Evolutionary conservation across 2,329 filamentous ascomycete genomes (phyloP).

Genomic region (Venturia oleaginea): DNA sequence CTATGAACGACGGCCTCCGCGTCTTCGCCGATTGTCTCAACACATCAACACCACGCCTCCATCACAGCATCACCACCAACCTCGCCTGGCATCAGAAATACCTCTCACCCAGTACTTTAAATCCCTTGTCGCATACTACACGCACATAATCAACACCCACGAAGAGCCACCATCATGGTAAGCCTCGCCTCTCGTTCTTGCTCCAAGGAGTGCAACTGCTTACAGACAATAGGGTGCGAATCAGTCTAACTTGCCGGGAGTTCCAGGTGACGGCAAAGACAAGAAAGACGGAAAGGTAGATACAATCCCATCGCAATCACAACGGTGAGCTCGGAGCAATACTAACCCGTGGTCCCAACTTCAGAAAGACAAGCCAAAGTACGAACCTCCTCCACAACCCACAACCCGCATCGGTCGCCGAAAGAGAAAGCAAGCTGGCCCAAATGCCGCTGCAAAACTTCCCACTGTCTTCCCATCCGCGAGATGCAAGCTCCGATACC

Average conservation of each 20-base stretch:
- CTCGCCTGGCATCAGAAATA: background rate
- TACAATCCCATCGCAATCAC: conserved; percentile 8
- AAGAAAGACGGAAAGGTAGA: conserved; percentile 64
- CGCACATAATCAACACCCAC: background rate
- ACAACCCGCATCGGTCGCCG: conserved; percentile 95
- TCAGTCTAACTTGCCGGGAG: conserved; percentile 71
- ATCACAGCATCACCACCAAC: background rate
- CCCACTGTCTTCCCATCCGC: conserved; percentile 91
- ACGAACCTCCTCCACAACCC: conserved; percentile 93
- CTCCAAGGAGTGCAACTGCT: background rate
- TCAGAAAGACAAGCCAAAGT: conserved; percentile 99
- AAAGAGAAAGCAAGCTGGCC: conserved; percentile 94
- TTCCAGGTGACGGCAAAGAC: conserved; percentile 68
- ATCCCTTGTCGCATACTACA: background rate
- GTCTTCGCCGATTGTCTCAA: background rate
- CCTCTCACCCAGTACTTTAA: background rate
- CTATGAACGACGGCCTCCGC: too few relatives aligned
- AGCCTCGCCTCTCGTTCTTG: background rate
- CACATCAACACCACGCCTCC: background rate
- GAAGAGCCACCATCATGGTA: conserved; percentile 2
- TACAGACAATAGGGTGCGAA: conserved; percentile 57
- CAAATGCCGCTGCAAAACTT: conserved; percentile 90
- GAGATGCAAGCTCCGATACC: conserved; percentile 91
- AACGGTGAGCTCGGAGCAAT: background rate
- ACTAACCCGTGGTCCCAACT: conserved; percentile 7